These are phyloP conservation scores for Linnemannia schmuckeri DNA, from an alignment of 192 early-diverging fungal genomes.

Conservation along the genomic window DNA sequence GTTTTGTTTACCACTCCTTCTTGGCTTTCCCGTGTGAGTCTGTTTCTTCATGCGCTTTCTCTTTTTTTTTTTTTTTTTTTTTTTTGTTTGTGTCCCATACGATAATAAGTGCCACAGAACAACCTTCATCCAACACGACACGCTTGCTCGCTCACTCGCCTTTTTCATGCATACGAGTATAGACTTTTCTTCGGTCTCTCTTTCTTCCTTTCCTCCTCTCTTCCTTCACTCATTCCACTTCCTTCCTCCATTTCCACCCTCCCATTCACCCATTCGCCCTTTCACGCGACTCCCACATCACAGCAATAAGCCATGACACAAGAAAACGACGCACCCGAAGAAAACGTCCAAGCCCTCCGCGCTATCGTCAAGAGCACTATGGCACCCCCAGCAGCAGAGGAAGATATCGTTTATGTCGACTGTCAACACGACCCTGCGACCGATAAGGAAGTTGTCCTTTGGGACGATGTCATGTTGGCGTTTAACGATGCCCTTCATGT, in stretches of 20 bases:
- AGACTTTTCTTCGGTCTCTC: conserved; percentile 1
- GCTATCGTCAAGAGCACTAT: not conserved
- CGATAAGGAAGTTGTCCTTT: not conserved
- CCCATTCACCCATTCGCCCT: not conserved
- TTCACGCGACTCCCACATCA: not conserved
- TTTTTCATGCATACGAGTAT: not conserved
- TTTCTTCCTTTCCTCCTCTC: not conserved
- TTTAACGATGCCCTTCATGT: not conserved
- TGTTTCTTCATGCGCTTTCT: not conserved
- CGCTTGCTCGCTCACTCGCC: not conserved
- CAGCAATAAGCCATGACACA: not conserved
- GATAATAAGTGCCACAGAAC: too few relatives aligned
- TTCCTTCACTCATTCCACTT: not conserved
- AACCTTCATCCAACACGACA: too few relatives aligned
- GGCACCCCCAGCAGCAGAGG: not conserved
- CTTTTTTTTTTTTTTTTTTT: too few relatives aligned
- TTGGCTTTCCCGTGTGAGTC: not conserved
- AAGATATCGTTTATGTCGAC: not conserved
- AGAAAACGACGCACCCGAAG: not conserved
- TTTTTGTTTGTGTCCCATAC: not conserved
- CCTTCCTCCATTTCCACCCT: not conserved
- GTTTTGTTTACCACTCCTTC: not conserved
- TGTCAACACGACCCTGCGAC: not conserved
- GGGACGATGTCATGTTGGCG: conserved; percentile 1
- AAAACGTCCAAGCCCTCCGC: not conserved